These are phyloP conservation scores for Phytophthora pisi DNA, from an alignment of 352 stramenopile genomes.

Conservation along the genomic window DNA sequence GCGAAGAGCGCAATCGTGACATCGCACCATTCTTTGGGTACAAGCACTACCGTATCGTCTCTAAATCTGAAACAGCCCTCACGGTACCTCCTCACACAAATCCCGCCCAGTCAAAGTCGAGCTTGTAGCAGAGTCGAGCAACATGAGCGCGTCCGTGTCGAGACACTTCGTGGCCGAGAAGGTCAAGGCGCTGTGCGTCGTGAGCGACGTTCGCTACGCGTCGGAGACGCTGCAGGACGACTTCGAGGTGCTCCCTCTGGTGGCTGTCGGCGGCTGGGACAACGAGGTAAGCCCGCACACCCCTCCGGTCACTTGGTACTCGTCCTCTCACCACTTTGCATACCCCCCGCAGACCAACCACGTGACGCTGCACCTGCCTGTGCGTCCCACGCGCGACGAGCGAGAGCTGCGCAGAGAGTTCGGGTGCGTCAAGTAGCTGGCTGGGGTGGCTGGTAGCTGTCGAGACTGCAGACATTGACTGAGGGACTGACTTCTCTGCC, in stretches of 20 bases:
- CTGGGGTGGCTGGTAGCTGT: background rate
- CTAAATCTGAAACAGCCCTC: background rate
- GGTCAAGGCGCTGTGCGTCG: conserved; percentile 61
- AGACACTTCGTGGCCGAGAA: conserved; percentile 77
- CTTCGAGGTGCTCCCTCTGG: conserved; percentile 54
- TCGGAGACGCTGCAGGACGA: conserved; percentile 36
- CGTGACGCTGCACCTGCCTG: conserved; percentile 57
- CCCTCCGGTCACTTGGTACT: background rate
- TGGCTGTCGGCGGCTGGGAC: conserved; percentile 66
- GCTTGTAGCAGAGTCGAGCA: background rate
- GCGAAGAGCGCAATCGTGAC: background rate
- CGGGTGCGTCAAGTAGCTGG: conserved; percentile 28
- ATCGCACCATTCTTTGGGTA: background rate
- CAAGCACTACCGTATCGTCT: background rate
- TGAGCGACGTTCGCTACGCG: conserved; percentile 57
- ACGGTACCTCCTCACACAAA: background rate
- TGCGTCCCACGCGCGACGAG: conserved; percentile 52
- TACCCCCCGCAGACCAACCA: conserved; percentile 43
- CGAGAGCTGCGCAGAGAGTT: conserved; percentile 53
- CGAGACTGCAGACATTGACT: conserved; percentile 1
- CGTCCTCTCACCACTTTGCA: background rate
- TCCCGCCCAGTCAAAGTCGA: conserved; percentile 3
- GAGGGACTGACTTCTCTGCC: background rate
- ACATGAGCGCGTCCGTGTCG: conserved; percentile 43
- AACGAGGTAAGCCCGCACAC: conserved; percentile 35